Conservation (phyloP, 768 basidiomycete genomes). For the Pleurotus cornucopiae region DNA sequence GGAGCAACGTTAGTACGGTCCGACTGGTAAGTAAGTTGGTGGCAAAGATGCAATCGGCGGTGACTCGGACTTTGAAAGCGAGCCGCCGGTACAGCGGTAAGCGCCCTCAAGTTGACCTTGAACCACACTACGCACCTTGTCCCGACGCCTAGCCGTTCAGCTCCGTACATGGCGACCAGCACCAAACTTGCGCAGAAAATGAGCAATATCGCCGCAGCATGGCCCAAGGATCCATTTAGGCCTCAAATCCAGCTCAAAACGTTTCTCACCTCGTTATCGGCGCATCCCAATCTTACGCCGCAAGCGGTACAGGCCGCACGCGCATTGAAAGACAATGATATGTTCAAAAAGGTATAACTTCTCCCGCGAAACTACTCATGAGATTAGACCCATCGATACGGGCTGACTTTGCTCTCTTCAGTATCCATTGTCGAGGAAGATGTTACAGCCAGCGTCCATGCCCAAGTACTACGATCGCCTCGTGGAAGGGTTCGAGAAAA, state of each 20-base stretch:
- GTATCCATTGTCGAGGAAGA: slow-evolving; percentile 66
- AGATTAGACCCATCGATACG: slow-evolving; percentile 8
- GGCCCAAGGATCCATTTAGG: slow-evolving; percentile 72
- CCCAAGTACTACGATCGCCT: slow-evolving; percentile 73
- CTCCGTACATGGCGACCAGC: slow-evolving; percentile 8
- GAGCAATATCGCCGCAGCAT: slow-evolving; percentile 50
- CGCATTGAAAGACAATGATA: slow-evolving; percentile 49
- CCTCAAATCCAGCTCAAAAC: slow-evolving; percentile 70
- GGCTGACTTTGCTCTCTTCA: slow-evolving; percentile 24
- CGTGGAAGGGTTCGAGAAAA: slow-evolving; percentile 70
- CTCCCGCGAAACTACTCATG: slow-evolving; percentile 24
- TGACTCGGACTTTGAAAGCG: neutral
- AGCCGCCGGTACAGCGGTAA: neutral
- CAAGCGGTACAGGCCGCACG: slow-evolving; percentile 57
- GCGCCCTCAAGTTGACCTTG: too few relatives aligned
- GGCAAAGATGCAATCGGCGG: too few relatives aligned
- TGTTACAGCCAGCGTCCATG: slow-evolving; percentile 63
- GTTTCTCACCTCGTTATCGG: slow-evolving; percentile 59
- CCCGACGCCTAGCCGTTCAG: too few relatives aligned
- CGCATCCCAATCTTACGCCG: slow-evolving; percentile 64
- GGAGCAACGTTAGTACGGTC: too few relatives aligned
- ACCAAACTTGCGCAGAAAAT: slow-evolving; percentile 46
- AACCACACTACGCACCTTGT: too few relatives aligned
- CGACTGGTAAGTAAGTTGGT: too few relatives aligned
- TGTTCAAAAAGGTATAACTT: slow-evolving; percentile 53